Conservation (phyloP, 164 flowering plant species). For the Pachysandra terminalis region DNA sequence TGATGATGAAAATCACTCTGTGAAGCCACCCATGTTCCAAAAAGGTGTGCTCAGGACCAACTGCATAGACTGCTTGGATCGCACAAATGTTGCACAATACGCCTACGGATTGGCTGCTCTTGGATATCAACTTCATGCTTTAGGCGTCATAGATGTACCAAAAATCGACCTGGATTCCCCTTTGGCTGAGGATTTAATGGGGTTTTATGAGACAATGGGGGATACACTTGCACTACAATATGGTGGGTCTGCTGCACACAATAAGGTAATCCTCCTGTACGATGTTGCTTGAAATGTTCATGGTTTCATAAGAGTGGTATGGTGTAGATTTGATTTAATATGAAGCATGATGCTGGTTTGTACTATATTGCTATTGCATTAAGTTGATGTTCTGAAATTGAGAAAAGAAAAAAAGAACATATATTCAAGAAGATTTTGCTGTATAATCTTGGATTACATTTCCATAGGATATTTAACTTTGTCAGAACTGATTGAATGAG, state of each 20-base stretch:
- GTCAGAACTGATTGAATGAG: no score
- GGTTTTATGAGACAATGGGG: slow-evolving; percentile 83
- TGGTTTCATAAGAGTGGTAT: background rate
- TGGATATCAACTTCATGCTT: slow-evolving; percentile 71
- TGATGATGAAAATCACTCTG: slow-evolving; percentile 17
- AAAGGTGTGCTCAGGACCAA: slow-evolving; percentile 89
- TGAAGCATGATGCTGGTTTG: no score
- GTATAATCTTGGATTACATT: no score
- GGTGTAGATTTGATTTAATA: background rate
- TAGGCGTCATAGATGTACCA: slow-evolving; percentile 49
- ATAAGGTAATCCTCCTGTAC: slow-evolving; percentile 54
- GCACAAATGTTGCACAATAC: slow-evolving; percentile 96
- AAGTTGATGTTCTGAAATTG: no score
- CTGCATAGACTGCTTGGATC: slow-evolving; percentile 98
- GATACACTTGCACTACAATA: slow-evolving; percentile 93
- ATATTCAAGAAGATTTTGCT: no score
- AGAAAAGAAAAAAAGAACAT: no score
- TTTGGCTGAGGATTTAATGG: slow-evolving; percentile 71
- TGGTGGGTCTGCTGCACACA: slow-evolving; percentile 99
- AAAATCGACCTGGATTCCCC: slow-evolving; percentile 51
- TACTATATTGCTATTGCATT: no score
- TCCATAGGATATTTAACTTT: no score
- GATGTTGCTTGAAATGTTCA: background rate
- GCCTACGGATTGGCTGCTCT: slow-evolving; percentile 89
- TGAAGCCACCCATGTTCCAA: slow-evolving; percentile 53